Evolutionary conservation across 78 protist genomes (phyloP), one percentile per base, ranked within the genome.

Genomic region (Isochrysis galbana): DNA sequence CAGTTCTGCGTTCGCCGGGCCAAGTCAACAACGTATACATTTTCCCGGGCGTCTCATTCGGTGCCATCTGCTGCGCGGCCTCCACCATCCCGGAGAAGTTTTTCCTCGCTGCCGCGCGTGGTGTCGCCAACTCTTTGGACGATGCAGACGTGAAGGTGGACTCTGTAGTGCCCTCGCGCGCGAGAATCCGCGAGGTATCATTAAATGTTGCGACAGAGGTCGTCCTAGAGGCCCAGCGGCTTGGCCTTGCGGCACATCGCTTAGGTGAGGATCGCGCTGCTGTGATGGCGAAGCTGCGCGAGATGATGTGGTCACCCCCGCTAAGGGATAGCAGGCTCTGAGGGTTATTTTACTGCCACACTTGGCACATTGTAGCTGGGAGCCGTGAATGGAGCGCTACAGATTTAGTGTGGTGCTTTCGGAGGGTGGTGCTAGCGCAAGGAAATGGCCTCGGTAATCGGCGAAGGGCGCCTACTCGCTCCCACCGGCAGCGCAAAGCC

Each of bases 1-100:
- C n/a, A n/a, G n/a, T n/a, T n/a, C n/a, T n/a, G n/a, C n/a, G n/a
- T n/a, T n/a, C n/a, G n/a, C 74, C 74, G 74, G 74, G 74, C 3
- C 74, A 92, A 45, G 89, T 61, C 17, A 93, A 93, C 89, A 93
- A 93, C 90, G 4, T 93, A 14, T 93, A 38, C 83, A 25, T 89
- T 17, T 93, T 93, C 90, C 95, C 95, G 0, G 95, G 90, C 25
- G 1, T 93, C 47, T 89, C 86, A 19, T 80, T 54, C 17, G 95
- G 93, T 32, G 89, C 89, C 41, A 1, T 38, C 26, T 7, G 41
- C 34, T 25, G 87, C 54, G 25, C 10, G 39, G 92, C 95, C 4
- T 2, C 5, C n/a, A 46, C 41, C 29, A 72, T 90, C 78, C 38
- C 77, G 22, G 94, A 93, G 44, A n/a, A 74, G n/a, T 5, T 88